These are phyloP conservation scores for Postia placenta DNA, from an alignment of 768 basidiomycete genomes.

Conservation along the genomic window DNA sequence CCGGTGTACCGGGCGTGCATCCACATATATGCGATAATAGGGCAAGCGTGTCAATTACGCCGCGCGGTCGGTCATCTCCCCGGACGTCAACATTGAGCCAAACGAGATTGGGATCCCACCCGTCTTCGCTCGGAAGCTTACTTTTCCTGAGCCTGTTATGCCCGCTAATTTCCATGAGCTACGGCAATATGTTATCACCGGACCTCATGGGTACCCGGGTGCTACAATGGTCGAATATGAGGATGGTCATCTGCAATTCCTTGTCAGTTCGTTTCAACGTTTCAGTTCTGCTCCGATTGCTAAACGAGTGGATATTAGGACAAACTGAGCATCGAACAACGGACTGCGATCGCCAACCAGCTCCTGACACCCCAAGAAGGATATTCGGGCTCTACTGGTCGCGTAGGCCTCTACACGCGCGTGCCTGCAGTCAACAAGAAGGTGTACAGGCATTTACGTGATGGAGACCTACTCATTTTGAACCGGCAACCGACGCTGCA, in stretches of 20 bases:
- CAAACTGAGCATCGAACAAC: conserved; percentile 78
- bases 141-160: conserved; percentile 96
- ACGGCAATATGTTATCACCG: conserved; percentile 86
- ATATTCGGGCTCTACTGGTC: conserved; percentile 37
- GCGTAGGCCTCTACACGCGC: conserved; percentile 61
- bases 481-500: conserved; percentile 98
- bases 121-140: conserved; percentile 93
- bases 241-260: conserved; percentile 80
- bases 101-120: conserved; percentile 98
- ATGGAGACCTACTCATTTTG: conserved; percentile 92
- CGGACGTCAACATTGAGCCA: conserved; percentile 98
- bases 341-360: conserved; percentile 93
- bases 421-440: conserved; percentile 90
- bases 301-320: conserved; percentile 50
- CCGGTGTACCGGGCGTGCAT: not conserved
- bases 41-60: conserved; percentile 99
- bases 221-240: conserved; percentile 94
- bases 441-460: conserved; percentile 89
- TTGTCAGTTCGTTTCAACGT: too few relatives aligned
- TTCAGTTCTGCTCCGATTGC: too few relatives aligned
- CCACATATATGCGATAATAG: conserved; percentile 36
- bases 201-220: conserved; percentile 84
- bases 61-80: conserved; percentile 99
- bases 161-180: conserved; percentile 84
- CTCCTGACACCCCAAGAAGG: conserved; percentile 88